Evolutionary conservation across 2,329 filamentous ascomycete species (phyloP), one percentile per base, ranked within the genome.

Genomic region (Corinectria fuckeliana): DNA sequence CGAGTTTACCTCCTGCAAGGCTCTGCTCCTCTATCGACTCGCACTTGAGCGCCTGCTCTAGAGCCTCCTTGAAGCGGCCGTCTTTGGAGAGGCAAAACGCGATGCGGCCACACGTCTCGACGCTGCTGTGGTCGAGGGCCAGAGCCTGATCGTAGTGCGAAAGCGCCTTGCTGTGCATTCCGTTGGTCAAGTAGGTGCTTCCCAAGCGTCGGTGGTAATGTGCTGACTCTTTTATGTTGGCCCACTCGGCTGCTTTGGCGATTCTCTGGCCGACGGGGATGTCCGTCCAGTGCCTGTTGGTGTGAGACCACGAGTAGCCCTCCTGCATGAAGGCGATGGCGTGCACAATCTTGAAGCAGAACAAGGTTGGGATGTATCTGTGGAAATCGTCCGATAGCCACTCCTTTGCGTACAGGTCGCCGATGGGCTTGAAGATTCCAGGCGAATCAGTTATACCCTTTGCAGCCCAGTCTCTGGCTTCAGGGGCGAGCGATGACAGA

Each of bases 341-440:
- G 56, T 80, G 77, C 4, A 80, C 77, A 34, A 80, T 78, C 54
- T 78, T 76, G 60, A 80, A 78, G 61, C 77, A 80, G 56, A 79
- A 77, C 0, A 76, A 63, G 0, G 77, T 78, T 5, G 77, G 76
- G 5, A 79, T 67, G 32, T 79, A 79, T 30, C 67, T 69, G 23
- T 70, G 63, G 25, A 73, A 78, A 4, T 71, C 67, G 4, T 67
- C 65, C 0, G 73, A 72, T 0, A 80, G 69, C 77, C 77, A 80
- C 0, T 76, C 77, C 3, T 71, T 64, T 2, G 77, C 75, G 23
- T 79, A 80, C 0, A 76, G 65, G 1, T 73, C 69, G 1, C 78
- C 78, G 28, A 79, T 77, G 0, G 67, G 69, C n/a, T 77, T 72
- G 41, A 76, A 74, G 28, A 79, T 71, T 0, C 71, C 73, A 0